phyloP scores from a whole-genome alignment of 2,329 filamentous ascomycete genomes.

The Epichloe gansuensis region DNA sequence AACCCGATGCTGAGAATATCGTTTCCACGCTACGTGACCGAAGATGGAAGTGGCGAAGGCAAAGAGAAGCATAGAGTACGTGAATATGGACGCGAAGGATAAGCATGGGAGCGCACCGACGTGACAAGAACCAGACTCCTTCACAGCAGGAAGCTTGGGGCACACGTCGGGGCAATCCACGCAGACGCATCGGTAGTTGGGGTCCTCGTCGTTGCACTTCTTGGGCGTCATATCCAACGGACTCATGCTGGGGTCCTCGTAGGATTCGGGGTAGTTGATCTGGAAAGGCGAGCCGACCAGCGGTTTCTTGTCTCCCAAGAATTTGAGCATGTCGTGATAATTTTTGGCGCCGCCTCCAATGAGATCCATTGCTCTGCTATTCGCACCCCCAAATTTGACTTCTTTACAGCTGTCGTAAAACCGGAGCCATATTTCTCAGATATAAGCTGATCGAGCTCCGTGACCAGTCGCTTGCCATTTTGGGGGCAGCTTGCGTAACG shows the following conservation, averaged over 20 bases:
- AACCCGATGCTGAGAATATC: conserved; percentile 60
- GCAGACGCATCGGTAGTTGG: conserved; percentile 79
- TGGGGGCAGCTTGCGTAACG: conserved; percentile 61
- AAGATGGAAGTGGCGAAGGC: conserved; percentile 53
- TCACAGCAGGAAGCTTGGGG: conserved; percentile 66
- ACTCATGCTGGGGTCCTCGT: conserved; percentile 56
- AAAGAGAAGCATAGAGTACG: conserved; percentile 66
- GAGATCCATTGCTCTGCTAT: conserved; percentile 86
- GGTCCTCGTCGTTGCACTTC: conserved; percentile 81
- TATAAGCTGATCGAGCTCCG: conserved; percentile 81
- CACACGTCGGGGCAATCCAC: conserved; percentile 85
- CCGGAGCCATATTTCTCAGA: conserved; percentile 72
- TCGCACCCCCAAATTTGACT: conserved; percentile 93
- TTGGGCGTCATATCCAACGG: conserved; percentile 62
- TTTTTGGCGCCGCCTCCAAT: conserved; percentile 93
- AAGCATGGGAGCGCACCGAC: conserved; percentile 86
- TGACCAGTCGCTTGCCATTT: conserved; percentile 54
- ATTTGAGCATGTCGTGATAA: conserved; percentile 76
- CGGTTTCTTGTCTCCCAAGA: conserved; percentile 82
- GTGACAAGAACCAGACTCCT: conserved; percentile 57
- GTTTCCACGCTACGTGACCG: conserved; percentile 65
- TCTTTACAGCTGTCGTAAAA: conserved; percentile 96
- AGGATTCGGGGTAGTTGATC: conserved; percentile 73
- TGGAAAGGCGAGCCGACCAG: conserved; percentile 85
- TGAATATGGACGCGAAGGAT: conserved; percentile 81